A percentile compares a stretch with the other conserved stretches of the same genome.
Evolutionary conservation across 108 stramenopile genomes (phyloP).

Genomic region (Aurantiochytrium sp.): DNA sequence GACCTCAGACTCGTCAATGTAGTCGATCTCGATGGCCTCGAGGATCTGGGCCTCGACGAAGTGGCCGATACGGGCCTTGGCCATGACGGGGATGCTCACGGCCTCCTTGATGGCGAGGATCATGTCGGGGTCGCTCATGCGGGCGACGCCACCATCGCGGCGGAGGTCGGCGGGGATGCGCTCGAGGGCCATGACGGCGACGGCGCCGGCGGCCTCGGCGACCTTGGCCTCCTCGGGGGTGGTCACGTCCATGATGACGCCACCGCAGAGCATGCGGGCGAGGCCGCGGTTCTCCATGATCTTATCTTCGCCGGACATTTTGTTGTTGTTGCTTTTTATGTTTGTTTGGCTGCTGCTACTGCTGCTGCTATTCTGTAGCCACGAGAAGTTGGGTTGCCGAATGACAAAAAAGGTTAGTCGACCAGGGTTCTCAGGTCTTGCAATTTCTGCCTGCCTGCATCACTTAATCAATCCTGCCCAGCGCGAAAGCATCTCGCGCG

Average conservation of each 20-base stretch:
- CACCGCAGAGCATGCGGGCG: not conserved
- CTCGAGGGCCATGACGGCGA: conserved; percentile 98
- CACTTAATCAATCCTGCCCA: too few relatives aligned
- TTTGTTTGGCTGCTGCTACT: too few relatives aligned
- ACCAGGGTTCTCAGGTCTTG: too few relatives aligned
- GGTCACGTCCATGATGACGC: conserved; percentile 81
- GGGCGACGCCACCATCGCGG: conserved; percentile 93
- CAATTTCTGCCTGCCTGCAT: too few relatives aligned
- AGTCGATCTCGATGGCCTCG: conserved; percentile 93
- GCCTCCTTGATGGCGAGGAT: conserved; percentile 96
- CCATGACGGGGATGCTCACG: conserved; percentile 99
- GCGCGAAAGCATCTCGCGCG: too few relatives aligned
- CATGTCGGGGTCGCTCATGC: conserved; percentile 94
- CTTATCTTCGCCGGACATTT: not conserved
- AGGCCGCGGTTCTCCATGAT: conserved; percentile 17
- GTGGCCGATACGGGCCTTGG: conserved; percentile 97
- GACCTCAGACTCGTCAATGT: conserved; percentile 97
- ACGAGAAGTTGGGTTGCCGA: too few relatives aligned
- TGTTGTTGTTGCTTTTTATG: not conserved
- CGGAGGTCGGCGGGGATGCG: conserved; percentile 98
- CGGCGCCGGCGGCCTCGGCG: conserved; percentile 71
- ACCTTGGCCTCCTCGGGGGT: conserved; percentile 72
- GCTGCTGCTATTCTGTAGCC: too few relatives aligned
- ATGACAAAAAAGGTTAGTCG: too few relatives aligned
- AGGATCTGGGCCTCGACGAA: conserved; percentile 98